A percentile compares a stretch with the other conserved stretches of the same genome.
These are phyloP conservation scores for Umbilicus rupestris DNA, from an alignment of 164 flowering plant genomes.

Conservation along the genomic window DNA sequence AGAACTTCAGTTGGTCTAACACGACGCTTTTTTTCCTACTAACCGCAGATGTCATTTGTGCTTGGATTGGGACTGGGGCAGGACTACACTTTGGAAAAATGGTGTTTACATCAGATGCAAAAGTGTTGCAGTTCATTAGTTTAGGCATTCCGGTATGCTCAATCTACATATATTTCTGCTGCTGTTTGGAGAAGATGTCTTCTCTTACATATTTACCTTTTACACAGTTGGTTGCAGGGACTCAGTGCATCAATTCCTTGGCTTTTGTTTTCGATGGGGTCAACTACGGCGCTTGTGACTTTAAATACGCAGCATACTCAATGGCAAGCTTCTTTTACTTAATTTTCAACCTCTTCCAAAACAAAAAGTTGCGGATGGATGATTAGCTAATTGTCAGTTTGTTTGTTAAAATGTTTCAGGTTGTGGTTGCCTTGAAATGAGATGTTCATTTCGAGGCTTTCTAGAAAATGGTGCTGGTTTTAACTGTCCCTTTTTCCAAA, in stretches of 20 bases:
- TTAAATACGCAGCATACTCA: slow-evolving; percentile 74
- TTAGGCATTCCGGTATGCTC: slow-evolving; percentile 38
- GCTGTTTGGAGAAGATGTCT: neutral
- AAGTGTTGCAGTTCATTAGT: slow-evolving; percentile 27
- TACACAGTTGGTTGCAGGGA: slow-evolving; percentile 40
- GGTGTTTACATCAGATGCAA: slow-evolving; percentile 30
- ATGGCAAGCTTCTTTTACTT: slow-evolving; percentile 30
- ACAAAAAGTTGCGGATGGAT: too few species aligned
- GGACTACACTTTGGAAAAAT: slow-evolving; percentile 31
- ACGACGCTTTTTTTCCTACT: neutral
- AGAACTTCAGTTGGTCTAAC: neutral
- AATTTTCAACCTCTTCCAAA: too few species aligned
- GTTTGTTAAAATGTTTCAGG: too few species aligned
- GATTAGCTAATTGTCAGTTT: too few species aligned
- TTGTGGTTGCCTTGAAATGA: too few species aligned
- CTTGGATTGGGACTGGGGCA: slow-evolving; percentile 36
- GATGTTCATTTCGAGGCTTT: too few species aligned
- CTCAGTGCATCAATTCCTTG: slow-evolving; percentile 40
- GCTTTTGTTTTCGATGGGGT: slow-evolving; percentile 59
- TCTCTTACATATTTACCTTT: neutral
- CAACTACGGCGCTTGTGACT: slow-evolving; percentile 94
- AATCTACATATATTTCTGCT: neutral
- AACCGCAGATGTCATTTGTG: slow-evolving; percentile 34
- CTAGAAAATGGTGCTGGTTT: too few species aligned
- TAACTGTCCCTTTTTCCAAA: too few species aligned